Evolutionary conservation across 78 protist genomes (phyloP).

Genomic region (Salpingoeca rosetta): DNA sequence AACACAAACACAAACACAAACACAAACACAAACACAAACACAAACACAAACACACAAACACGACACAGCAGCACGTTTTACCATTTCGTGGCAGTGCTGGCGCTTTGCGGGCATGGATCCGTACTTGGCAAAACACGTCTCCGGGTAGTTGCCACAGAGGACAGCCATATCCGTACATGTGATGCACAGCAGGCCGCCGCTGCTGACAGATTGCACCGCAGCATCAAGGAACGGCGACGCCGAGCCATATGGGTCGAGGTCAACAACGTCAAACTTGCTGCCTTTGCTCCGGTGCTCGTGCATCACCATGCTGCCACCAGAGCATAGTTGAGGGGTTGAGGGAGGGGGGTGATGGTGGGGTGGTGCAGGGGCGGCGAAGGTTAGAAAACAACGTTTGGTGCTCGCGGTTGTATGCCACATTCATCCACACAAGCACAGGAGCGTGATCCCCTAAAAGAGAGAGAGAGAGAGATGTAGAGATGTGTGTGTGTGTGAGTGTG

Average conservation of each 20-base stretch:
- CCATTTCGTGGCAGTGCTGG: constrained; percentile 84
- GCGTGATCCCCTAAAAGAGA: too few species aligned
- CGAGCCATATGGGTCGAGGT: constrained; percentile 98
- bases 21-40: neutral
- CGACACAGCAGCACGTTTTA: neutral
- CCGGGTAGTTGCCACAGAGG: constrained; percentile 75
- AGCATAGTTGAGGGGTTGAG: neutral
- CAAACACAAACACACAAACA: neutral
- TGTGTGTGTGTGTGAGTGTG: too few species aligned
- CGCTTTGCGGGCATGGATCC: constrained; percentile 63
- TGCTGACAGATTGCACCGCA: constrained; percentile 79
- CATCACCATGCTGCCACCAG: constrained; percentile 31
- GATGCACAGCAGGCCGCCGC: constrained; percentile 85
- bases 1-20: neutral
- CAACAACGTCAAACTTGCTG: constrained; percentile 78
- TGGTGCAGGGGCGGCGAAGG: neutral
- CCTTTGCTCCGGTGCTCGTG: neutral
- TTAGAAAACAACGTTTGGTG: neutral
- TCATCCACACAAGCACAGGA: neutral
- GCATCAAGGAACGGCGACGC: constrained; percentile 88
- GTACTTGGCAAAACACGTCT: constrained; percentile 86
- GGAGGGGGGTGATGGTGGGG: neutral
- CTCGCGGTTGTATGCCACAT: too few species aligned
- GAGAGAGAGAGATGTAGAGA: too few species aligned
- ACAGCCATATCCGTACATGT: constrained; percentile 95